These are phyloP conservation scores for Solanum tacnaense DNA, from an alignment of 257 asterid species.

Conservation along the genomic window DNA sequence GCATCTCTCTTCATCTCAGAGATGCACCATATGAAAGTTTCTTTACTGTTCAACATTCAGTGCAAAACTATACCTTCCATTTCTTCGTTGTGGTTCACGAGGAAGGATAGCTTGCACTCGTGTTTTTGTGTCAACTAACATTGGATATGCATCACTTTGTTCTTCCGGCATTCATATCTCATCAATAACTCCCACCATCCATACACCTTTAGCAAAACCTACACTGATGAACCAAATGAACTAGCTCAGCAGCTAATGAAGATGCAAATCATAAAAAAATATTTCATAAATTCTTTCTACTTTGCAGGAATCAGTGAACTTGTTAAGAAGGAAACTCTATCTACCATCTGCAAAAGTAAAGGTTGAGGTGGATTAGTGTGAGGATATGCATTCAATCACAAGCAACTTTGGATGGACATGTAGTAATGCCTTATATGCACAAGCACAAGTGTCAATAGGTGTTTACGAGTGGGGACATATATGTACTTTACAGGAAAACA, in stretches of 20 bases:
- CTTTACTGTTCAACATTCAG: not conserved
- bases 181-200: slow-evolving; percentile 89
- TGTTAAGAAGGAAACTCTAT: not conserved
- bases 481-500: not conserved
- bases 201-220: slow-evolving; percentile 66
- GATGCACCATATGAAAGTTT: not conserved
- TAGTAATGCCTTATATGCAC: not conserved
- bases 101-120: slow-evolving; percentile 61
- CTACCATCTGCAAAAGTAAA: not conserved
- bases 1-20: not conserved
- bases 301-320: not conserved
- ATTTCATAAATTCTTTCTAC: not conserved
- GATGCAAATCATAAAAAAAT: not conserved
- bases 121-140: slow-evolving; percentile 76
- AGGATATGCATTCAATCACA: not conserved
- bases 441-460: not conserved
- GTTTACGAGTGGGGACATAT: not conserved
- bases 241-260: slow-evolving; percentile 4
- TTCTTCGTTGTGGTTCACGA: slow-evolving; percentile 69
- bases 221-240: slow-evolving; percentile 38
- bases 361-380: not conserved
- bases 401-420: not conserved
- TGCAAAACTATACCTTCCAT: slow-evolving; percentile 52
- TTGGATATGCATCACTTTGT: slow-evolving; percentile 38
- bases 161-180: slow-evolving; percentile 59